Percentiles rank a stretch among this genome's conserved stretches.
Conservation (phyloP, 2,329 filamentous ascomycete genomes). For the Hypoxylon sp. region DNA sequence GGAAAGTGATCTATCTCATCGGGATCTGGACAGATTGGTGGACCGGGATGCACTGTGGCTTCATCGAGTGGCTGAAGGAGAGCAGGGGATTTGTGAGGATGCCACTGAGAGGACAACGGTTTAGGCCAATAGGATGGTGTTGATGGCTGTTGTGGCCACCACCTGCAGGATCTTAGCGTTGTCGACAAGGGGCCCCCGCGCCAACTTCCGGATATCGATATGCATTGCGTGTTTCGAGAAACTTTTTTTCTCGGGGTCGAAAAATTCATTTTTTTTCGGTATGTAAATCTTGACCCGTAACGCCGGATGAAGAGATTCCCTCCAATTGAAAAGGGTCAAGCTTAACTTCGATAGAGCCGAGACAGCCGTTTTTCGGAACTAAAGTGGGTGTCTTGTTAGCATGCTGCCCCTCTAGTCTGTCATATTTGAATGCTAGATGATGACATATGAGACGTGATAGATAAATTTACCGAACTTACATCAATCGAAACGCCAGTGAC, state of each 20-base stretch:
- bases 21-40: constrained; percentile 47
- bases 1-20: constrained; percentile 50
- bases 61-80: constrained; percentile 39
- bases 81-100: constrained; percentile 21
- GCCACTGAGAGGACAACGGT: constrained; percentile 32
- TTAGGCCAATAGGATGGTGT: constrained; percentile 38
- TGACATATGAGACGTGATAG: constrained; percentile 45
- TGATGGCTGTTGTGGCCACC: constrained; percentile 36
- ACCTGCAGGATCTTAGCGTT: constrained; percentile 44
- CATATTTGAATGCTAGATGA: constrained; percentile 36
- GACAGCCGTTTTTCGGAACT: constrained; percentile 24
- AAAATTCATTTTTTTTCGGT: constrained; percentile 35
- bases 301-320: constrained; percentile 37
- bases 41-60: constrained; percentile 44
- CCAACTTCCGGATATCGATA: constrained; percentile 40
- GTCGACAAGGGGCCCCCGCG: constrained; percentile 38
- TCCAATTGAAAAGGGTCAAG: constrained; percentile 36
- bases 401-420: constrained; percentile 31
- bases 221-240: constrained; percentile 42
- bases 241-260: constrained; percentile 34
- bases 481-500: constrained; percentile 27
- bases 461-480: constrained; percentile 39
- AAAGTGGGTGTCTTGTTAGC: constrained; percentile 35
- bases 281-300: constrained; percentile 36
- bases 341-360: constrained; percentile 30